These are phyloP conservation scores for Dothideomycetes sp. DNA, from an alignment of 2,329 filamentous ascomycete genomes.

Conservation along the genomic window DNA sequence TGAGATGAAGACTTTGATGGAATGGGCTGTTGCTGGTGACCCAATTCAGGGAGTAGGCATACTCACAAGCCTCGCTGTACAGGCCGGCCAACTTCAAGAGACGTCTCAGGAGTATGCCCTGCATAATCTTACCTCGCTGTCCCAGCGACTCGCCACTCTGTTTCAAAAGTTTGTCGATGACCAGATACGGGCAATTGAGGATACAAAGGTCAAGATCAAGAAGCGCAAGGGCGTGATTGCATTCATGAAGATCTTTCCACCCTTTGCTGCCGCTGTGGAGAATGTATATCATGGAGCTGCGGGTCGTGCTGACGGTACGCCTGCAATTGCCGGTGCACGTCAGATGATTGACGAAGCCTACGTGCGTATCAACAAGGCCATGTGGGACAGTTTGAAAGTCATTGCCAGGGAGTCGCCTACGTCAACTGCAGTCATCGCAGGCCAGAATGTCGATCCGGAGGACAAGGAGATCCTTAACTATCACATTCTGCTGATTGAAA, in stretches of 20 bases:
- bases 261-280: constrained; percentile 73
- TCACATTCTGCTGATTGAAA: constrained; percentile 93
- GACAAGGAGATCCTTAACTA: constrained; percentile 97
- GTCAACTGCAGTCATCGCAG: constrained; percentile 39
- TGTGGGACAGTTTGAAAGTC: constrained; percentile 95
- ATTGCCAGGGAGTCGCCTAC: constrained; percentile 65
- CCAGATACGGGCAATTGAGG: constrained; percentile 89
- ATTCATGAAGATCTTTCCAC: constrained; percentile 87
- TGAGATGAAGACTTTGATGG: constrained; percentile 68
- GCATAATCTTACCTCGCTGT: constrained; percentile 59
- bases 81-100: constrained; percentile 68
- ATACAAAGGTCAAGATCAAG: constrained; percentile 98
- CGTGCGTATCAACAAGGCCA: constrained; percentile 76
- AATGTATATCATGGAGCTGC: constrained; percentile 56
- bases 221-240: constrained; percentile 94
- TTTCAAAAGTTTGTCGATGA: constrained; percentile 89
- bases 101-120: constrained; percentile 89
- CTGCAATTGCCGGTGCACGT: constrained; percentile 49
- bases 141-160: constrained; percentile 59
- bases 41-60: constrained; percentile 88
- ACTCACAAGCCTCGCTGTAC: constrained; percentile 68
- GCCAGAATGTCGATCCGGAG: constrained; percentile 52
- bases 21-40: constrained; percentile 73
- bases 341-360: constrained; percentile 79
- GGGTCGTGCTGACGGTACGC: constrained; percentile 35